Evolutionary conservation across 2,329 filamentous ascomycete genomes (phyloP).

Genomic region (Aureobasidium sp.): DNA sequence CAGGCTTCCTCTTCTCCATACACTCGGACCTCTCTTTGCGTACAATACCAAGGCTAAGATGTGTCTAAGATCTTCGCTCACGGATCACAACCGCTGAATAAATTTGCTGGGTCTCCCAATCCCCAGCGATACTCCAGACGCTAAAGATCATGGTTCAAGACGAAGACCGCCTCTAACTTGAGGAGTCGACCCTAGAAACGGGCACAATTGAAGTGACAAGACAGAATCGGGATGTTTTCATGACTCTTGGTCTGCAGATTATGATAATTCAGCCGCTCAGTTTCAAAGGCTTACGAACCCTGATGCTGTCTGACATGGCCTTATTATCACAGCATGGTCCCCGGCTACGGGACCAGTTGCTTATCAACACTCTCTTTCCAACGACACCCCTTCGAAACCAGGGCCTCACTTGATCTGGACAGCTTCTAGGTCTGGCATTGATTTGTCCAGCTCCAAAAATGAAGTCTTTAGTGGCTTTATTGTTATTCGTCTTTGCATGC

Average conservation of each 20-base stretch:
- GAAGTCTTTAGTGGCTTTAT: not conserved
- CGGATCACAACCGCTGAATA: not conserved
- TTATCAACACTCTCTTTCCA: not conserved
- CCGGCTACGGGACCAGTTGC: not conserved
- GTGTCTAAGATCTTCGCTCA: constrained; percentile 1
- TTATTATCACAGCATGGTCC: not conserved
- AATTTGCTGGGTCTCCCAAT: not conserved
- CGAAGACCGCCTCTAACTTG: not conserved
- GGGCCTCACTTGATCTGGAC: not conserved
- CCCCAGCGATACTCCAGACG: not conserved
- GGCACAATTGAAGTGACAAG: not conserved
- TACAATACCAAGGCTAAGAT: not conserved
- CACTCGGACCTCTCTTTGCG: not conserved
- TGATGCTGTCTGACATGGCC: not conserved
- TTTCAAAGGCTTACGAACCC: not conserved
- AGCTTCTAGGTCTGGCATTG: not conserved
- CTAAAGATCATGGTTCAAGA: not conserved
- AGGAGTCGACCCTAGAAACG: not conserved
- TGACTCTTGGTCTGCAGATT: constrained; percentile 8
- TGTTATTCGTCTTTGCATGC: constrained; percentile 6
- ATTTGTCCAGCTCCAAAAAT: not conserved
- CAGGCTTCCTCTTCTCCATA: constrained; percentile 10
- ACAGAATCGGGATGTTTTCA: not conserved
- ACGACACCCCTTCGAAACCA: not conserved
- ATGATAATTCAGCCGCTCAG: not conserved